Conservation (phyloP, 2,329 filamentous ascomycete species). For the Magnaporthiopsis incrustans region DNA sequence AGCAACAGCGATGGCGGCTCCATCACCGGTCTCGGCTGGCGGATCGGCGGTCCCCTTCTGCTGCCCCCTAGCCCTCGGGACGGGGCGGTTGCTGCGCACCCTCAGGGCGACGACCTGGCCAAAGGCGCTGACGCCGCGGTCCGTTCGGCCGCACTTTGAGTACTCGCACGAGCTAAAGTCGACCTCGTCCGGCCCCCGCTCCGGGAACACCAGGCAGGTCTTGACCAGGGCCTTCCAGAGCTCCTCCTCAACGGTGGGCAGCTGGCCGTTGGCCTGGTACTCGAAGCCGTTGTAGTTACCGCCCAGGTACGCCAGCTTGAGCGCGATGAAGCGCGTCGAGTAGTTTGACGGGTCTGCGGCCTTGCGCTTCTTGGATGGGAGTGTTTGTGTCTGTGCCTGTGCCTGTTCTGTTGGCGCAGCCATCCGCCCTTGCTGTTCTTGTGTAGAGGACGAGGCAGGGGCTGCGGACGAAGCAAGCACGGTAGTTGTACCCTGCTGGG, state of each 20-base stretch:
- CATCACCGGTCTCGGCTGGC: conserved; percentile 15
- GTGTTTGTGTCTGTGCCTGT: neutral
- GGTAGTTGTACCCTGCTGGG: neutral
- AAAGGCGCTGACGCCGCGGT: conserved; percentile 90
- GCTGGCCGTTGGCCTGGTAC: conserved; percentile 63
- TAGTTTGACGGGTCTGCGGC: conserved; percentile 65
- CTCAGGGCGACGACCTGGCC: conserved; percentile 85
- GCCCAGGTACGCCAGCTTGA: conserved; percentile 92
- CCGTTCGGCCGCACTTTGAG: conserved; percentile 90
- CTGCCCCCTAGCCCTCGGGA: conserved; percentile 25
- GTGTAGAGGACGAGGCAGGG: neutral
- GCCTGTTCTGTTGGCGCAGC: neutral
- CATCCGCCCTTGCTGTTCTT: neutral
- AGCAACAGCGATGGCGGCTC: conserved; percentile 12
- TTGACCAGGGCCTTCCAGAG: conserved; percentile 86
- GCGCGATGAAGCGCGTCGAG: conserved; percentile 72
- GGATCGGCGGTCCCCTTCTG: conserved; percentile 9
- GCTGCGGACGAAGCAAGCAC: neutral
- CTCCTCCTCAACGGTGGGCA: conserved; percentile 86
- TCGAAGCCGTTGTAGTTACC: conserved; percentile 91
- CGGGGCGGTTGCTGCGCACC: conserved; percentile 70
- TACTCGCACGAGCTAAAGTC: conserved; percentile 84
- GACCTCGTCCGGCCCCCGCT: conserved; percentile 43
- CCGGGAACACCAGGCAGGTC: conserved; percentile 71
- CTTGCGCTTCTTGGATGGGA: conserved; percentile 29